Conservation (phyloP, 441 rosid genomes). For the Codiaeum variegatum region DNA sequence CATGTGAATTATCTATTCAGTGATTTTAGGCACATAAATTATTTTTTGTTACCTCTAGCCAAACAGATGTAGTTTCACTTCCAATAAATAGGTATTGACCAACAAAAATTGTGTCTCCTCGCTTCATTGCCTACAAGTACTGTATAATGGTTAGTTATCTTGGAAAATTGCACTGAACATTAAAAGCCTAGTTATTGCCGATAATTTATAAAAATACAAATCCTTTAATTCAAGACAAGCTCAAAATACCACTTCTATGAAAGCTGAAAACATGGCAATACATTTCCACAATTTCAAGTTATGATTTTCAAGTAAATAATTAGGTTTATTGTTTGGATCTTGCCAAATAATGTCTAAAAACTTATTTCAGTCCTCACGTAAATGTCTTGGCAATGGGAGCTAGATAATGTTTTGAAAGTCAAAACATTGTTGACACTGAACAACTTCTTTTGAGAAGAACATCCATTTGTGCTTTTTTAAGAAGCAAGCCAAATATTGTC, state of each 20-base stretch:
- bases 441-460: background rate
- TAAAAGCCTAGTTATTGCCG: background rate
- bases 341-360: background rate
- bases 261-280: background rate
- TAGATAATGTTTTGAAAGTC: background rate
- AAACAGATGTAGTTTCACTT: conserved; percentile 96
- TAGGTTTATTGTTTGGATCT: background rate
- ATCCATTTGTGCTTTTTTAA: too few relatives aligned
- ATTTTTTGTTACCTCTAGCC: conserved; percentile 75
- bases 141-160: conserved; percentile 16
- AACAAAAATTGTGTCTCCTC: conserved; percentile 87
- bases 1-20: background rate
- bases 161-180: background rate
- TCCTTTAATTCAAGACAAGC: background rate
- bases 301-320: background rate
- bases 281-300: background rate
- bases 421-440: background rate
- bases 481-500: background rate
- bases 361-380: background rate
- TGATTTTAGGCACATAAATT: background rate
- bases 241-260: background rate
- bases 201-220: conserved; percentile 2
- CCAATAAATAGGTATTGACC: conserved; percentile 97
- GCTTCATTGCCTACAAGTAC: conserved; percentile 74
- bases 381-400: background rate